phyloP scores from a whole-genome alignment of 371 early-diverging fungal genomes.

The Encephalitozoon cuniculi region DNA sequence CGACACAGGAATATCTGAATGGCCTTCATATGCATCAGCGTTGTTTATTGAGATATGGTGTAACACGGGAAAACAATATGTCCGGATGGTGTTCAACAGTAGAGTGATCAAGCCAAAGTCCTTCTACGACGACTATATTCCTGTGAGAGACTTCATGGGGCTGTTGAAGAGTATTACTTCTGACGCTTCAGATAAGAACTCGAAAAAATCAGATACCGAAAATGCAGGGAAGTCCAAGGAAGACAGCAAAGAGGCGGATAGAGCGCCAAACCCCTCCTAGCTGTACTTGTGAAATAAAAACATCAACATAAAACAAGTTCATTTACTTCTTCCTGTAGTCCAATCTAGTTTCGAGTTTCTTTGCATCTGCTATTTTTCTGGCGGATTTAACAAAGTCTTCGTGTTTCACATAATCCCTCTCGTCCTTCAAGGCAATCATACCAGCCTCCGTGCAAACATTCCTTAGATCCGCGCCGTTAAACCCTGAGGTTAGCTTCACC shows the following conservation, averaged over 20 bases:
- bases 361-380: constrained; percentile 88
- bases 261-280: neutral
- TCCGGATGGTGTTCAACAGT: constrained; percentile 45
- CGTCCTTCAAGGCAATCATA: constrained; percentile 98
- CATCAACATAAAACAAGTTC: neutral
- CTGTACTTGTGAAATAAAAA: neutral
- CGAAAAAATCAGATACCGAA: neutral
- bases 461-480: constrained; percentile 97
- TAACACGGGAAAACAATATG: constrained; percentile 15
- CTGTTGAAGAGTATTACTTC: constrained; percentile 2
- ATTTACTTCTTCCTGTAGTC: constrained; percentile 67
- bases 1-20: neutral
- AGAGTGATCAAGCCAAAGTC: constrained; percentile 19
- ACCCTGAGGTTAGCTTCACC: constrained; percentile 90
- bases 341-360: constrained; percentile 92
- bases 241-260: neutral
- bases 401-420: constrained; percentile 87
- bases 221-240: neutral
- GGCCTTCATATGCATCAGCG: constrained; percentile 54
- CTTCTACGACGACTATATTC: constrained; percentile 17
- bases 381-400: constrained; percentile 99
- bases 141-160: constrained; percentile 23
- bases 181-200: neutral
- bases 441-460: constrained; percentile 99
- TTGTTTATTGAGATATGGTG: constrained; percentile 55